Percentiles rank a stretch among this genome's conserved stretches.
phyloP scores from a whole-genome alignment of 106 monocot species.

The Triglochin maritima region DNA sequence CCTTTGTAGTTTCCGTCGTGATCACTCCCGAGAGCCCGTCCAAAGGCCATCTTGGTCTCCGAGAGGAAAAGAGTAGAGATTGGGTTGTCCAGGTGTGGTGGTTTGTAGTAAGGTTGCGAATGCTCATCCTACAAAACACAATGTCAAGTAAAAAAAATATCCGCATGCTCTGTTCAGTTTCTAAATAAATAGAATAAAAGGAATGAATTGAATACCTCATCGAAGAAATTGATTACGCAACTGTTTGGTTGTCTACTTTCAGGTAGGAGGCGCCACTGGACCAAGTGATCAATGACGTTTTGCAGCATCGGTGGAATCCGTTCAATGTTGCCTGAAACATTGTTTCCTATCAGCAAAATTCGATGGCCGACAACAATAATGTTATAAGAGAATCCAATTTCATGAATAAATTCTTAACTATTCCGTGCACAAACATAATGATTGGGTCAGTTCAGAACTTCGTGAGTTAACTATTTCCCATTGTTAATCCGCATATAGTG shows the following conservation, averaged over 20 bases:
- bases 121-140: constrained; percentile 49
- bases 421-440: no score
- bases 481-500: no score
- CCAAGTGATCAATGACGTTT: constrained; percentile 63
- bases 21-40: constrained; percentile 51
- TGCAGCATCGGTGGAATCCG: constrained; percentile 61
- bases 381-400: no score
- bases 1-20: constrained; percentile 70
- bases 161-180: neutral
- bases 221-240: constrained; percentile 92
- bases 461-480: no score
- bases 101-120: constrained; percentile 96
- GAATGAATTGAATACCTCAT: constrained; percentile 44
- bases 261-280: constrained; percentile 80
- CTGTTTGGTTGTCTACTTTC: constrained; percentile 83
- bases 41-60: constrained; percentile 71
- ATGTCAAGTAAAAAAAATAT: neutral
- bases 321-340: constrained; percentile 43
- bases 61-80: constrained; percentile 77
- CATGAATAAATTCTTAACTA: no score
- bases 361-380: no score
- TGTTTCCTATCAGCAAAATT: no score
- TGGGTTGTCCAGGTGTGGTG: constrained; percentile 87
- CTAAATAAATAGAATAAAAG: no score
- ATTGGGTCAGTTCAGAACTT: no score